phyloP scores from a whole-genome alignment of 2,329 filamentous ascomycete genomes.

The Neonectria punicea region DNA sequence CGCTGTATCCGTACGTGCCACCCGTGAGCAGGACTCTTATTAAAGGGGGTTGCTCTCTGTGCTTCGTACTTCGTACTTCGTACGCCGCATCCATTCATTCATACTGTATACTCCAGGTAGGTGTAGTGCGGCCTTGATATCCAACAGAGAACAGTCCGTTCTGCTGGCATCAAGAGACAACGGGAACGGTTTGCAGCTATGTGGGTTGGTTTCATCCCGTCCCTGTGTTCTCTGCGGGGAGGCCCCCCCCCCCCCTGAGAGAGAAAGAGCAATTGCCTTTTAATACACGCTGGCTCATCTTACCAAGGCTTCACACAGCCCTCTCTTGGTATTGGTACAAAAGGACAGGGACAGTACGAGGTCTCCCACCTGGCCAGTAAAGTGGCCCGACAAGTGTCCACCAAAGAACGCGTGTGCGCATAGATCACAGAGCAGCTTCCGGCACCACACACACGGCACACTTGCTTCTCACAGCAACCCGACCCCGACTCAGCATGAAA shows the following conservation, averaged over 20 bases:
- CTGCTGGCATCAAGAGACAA: neutral
- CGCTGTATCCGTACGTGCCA: too few species aligned
- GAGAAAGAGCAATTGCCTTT: neutral
- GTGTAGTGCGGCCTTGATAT: too few species aligned
- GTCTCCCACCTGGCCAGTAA: neutral
- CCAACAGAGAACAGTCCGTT: neutral
- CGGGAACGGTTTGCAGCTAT: neutral
- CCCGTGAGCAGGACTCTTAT: too few species aligned
- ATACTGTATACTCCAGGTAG: neutral
- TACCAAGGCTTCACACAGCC: neutral
- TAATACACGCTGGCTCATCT: neutral
- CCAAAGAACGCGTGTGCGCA: constrained; percentile 2
- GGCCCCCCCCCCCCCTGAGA: too few species aligned
- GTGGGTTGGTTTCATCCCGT: too few species aligned
- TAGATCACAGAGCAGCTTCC: constrained; percentile 1
- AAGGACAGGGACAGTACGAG: neutral
- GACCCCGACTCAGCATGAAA: constrained; percentile 11
- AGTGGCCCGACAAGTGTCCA: constrained; percentile 6
- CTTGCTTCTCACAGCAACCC: neutral
- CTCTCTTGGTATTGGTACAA: neutral
- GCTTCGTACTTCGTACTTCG: neutral
- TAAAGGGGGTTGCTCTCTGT: neutral
- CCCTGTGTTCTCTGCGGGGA: too few species aligned
- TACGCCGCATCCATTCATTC: neutral
- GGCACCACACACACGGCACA: neutral